Base-by-base conservation (phyloP, 208 protist species). In the Phytomonas sp. region DNA sequence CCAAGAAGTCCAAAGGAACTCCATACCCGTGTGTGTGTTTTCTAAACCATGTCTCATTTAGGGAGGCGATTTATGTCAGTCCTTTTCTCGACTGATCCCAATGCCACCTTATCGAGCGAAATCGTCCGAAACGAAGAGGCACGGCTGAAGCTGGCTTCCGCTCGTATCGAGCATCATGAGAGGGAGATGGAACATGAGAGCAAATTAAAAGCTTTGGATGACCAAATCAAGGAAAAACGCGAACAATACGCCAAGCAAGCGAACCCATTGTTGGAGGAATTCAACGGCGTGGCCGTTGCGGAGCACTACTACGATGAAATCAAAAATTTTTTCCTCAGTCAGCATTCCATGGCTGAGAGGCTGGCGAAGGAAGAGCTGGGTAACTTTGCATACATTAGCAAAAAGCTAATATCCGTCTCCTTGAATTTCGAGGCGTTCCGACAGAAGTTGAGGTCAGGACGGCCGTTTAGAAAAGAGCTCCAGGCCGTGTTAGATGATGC, bases 301-400 rank as follows among this genome's bases (percentile, higher is more conserved):
- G 81, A 93, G 74, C 91, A 94, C 69, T 92, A 89, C 71, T 96
- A 94, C 68, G 72, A 88, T 60, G 83, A 92, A 69, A 74, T 92
- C 28, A 61, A 34, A 29, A 88, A 86, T 61, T 75, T 66, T 32
- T 75, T 87, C 17, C 34, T 71, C 0, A 76, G 74, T 11, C 88
- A 94, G 69, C 70, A 82, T 60, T 68, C 60, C 29, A 78, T 91
- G 23, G 76, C 84, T 26, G 73, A 83, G 46, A 77, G 86, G 66
- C 72, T 94, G 46, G 29, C 62, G 3, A 78, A 91, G 62, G 77
- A 81, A 13, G 88, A 96, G 71, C 64, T 85, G 20, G 76, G 75
- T 26, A 78, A 92, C 65, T 96, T 85, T 71, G 91, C 88, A 15
- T 96, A 94, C 74, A 68, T 87, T 30, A 90, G 88, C 70, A 96